Evolutionary conservation across 768 basidiomycete species (phyloP).

Genomic region (Filobasidium floriforme): DNA sequence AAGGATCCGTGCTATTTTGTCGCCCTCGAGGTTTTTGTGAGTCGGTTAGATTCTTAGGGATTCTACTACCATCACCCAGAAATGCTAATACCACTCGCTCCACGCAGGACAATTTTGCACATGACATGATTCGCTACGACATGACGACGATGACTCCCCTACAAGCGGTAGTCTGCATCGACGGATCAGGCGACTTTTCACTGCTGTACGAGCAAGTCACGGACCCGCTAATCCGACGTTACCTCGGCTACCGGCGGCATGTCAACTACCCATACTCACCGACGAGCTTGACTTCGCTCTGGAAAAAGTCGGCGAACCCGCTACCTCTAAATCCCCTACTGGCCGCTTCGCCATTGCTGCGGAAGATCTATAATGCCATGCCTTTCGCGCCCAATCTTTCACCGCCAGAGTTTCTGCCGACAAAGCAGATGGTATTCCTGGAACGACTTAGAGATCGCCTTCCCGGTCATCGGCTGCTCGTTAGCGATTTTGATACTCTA

Average conservation of each 20-base stretch:
- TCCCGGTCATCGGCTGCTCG: conserved; percentile 84
- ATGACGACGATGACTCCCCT: conserved; percentile 67
- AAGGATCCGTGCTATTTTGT: conserved; percentile 75
- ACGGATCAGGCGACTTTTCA: conserved; percentile 71
- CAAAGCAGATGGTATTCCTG: conserved; percentile 75
- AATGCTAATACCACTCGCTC: background rate
- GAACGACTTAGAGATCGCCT: conserved; percentile 73
- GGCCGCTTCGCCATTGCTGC: conserved; percentile 46
- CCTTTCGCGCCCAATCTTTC: conserved; percentile 90
- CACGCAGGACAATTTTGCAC: conserved; percentile 83
- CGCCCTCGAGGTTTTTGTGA: conserved; percentile 88
- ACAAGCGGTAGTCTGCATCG: conserved; percentile 73
- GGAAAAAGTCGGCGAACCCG: conserved; percentile 44
- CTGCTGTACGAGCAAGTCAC: conserved; percentile 73
- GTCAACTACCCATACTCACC: conserved; percentile 26
- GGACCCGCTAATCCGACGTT: conserved; percentile 74
- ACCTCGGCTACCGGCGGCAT: conserved; percentile 58
- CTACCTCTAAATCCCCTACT: conserved; percentile 48
- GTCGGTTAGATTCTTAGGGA: conserved; percentile 44
- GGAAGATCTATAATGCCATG: conserved; percentile 60
- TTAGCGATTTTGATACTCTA: conserved; percentile 83
- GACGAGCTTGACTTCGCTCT: background rate
- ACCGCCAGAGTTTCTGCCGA: conserved; percentile 81
- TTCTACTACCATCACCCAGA: background rate
- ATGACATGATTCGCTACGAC: conserved; percentile 89